Evolutionary conservation across 1,139 yeast species (phyloP).

Genomic region (Keqinozyma sinolaborantium): DNA sequence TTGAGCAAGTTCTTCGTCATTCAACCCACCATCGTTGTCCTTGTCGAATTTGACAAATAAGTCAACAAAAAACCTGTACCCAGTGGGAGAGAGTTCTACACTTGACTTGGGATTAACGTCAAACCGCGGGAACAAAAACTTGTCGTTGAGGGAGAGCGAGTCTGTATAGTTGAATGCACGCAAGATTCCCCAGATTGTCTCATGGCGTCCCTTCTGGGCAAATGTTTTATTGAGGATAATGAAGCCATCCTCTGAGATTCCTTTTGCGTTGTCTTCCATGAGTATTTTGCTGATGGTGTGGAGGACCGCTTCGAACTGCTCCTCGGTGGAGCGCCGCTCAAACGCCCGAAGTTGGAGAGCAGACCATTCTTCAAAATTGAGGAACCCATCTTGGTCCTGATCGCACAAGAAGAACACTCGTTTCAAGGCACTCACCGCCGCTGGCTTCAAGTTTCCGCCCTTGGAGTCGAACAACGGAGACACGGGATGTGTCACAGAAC

Average conservation of each 20-base stretch:
- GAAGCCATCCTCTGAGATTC: constrained; percentile 75
- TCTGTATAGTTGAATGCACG: constrained; percentile 88
- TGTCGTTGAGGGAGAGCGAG: constrained; percentile 78
- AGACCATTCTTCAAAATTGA: constrained; percentile 67
- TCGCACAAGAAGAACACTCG: constrained; percentile 84
- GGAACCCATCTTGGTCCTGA: constrained; percentile 81
- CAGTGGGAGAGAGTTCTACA: constrained; percentile 91
- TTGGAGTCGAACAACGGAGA: constrained; percentile 93
- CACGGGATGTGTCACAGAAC: constrained; percentile 91
- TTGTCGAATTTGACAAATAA: constrained; percentile 81
- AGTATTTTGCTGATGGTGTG: constrained; percentile 21
- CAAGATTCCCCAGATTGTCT: constrained; percentile 92
- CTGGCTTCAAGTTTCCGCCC: constrained; percentile 75
- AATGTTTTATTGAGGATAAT: constrained; percentile 71
- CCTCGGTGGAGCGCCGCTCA: constrained; percentile 34
- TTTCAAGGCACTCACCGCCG: constrained; percentile 70
- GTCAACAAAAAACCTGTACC: constrained; percentile 88
- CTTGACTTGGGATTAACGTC: constrained; percentile 77
- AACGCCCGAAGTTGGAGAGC: constrained; percentile 75
- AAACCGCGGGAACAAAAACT: constrained; percentile 69
- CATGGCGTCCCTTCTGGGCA: constrained; percentile 91
- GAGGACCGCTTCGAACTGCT: constrained; percentile 30
- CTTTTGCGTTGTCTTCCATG: constrained; percentile 22
- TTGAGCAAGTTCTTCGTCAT: constrained; percentile 61
- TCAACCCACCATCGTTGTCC: constrained; percentile 94